Conservation (phyloP, 257 asterid species). For the Ballota nigra region DNA sequence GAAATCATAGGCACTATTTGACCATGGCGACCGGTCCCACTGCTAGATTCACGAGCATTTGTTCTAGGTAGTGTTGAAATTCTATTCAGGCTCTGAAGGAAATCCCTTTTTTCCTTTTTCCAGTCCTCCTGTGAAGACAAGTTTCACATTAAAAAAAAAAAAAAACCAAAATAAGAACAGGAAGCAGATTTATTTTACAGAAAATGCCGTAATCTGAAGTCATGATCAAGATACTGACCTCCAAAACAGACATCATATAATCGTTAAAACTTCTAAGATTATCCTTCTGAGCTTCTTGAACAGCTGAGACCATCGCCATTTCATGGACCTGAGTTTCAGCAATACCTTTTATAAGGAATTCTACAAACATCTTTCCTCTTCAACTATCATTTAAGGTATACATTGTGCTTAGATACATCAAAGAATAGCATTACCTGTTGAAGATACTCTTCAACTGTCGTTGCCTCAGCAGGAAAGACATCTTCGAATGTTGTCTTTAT, state of each 20-base stretch:
- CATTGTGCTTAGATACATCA: conserved; percentile 3
- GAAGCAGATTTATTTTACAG: conserved; percentile 3
- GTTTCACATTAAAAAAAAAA: conserved; percentile 18
- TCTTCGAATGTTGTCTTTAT: conserved; percentile 91
- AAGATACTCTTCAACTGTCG: conserved; percentile 90
- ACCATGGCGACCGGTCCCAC: conserved; percentile 54
- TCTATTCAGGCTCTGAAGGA: conserved; percentile 83
- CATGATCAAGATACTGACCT: conserved; percentile 47
- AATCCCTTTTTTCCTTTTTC: conserved; percentile 86
- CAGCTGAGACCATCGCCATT: conserved; percentile 97
- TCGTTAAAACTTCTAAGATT: conserved; percentile 82
- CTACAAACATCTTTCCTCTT: conserved; percentile 1
- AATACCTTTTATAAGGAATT: conserved; percentile 15
- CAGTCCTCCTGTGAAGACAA: conserved; percentile 79
- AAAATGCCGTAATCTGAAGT: conserved; percentile 8
- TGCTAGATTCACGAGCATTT: conserved; percentile 46
- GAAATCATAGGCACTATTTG: conserved; percentile 61
- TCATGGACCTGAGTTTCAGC: conserved; percentile 75
- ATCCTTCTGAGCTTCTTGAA: conserved; percentile 96
- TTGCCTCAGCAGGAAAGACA: conserved; percentile 96
- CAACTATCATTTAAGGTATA: background rate
- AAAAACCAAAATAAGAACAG: conserved; percentile 7
- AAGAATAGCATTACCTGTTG: conserved; percentile 65
- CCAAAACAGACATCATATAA: conserved; percentile 91
- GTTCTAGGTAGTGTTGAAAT: conserved; percentile 83